Evolutionary conservation across 331 rosid genomes (phyloP), one percentile per base, ranked within the genome.

Genomic region (Quercus lobata): DNA sequence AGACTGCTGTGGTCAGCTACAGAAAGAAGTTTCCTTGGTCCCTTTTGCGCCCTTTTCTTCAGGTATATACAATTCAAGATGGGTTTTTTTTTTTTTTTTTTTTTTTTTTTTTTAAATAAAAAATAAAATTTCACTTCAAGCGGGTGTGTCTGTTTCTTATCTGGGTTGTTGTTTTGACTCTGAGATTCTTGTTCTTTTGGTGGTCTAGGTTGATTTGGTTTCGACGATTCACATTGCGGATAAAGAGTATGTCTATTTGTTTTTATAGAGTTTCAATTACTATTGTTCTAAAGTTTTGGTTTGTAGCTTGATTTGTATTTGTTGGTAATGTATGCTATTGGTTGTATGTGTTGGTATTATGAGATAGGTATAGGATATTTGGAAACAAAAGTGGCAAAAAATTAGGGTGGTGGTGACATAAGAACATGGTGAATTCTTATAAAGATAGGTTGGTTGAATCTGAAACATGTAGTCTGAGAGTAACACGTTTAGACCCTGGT

Each of bases 151-250:
- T 5, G 21, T 60, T 68, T 44, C 34, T 69, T 56, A 79, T 57
- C 8, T 44, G 83, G 79, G 71, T 60, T 78, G 55, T 27, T 73
- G 44, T 18, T 69, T 73, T 32, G 37, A 75, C 65, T 61, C 49
- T 29, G 22, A 34, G 62, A 41, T 60, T 81, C 5, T 73, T 65
- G 55, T 77, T 44, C n/a, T 70, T 83, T 69, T 76, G 84, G 24
- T 87, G 25, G 61, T 90, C 83, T 79, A 95, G 99, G 99, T 95
- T 79, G 99, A 95, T 88, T 88, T 95, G 94, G 91, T 95, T 74
- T 95, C 99, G 6, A 95, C 99, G 34, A 92, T 95, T 91, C 99
- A 95, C 78, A 95, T 95, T 44, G 99, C 94, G 32, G 99, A 95
- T 84, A 87, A 90, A 87, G 93, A 91, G 99, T 95, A 86, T 62